phyloP scores from a whole-genome alignment of 768 basidiomycete species.

The Mycena chlorophos region DNA sequence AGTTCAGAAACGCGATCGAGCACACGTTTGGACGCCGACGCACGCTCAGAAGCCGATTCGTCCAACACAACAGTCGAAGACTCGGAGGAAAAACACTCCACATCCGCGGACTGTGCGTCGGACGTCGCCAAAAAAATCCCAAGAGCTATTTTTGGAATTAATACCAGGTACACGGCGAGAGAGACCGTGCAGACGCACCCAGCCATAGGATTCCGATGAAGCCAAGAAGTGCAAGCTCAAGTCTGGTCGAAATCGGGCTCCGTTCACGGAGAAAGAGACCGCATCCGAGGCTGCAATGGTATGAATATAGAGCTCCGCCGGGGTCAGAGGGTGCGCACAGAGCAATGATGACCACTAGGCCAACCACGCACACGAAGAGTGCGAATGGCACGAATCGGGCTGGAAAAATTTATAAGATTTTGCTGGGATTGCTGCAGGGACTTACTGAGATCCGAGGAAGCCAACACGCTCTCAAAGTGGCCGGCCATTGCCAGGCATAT shows the following conservation, averaged over 20 bases:
- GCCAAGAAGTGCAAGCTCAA: slow-evolving; percentile 71
- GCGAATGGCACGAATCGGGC: slow-evolving; percentile 88
- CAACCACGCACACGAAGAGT: slow-evolving; percentile 74
- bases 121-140: slow-evolving; percentile 72
- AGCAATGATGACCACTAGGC: slow-evolving; percentile 63
- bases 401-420: slow-evolving; percentile 29
- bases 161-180: slow-evolving; percentile 17
- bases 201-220: slow-evolving; percentile 79
- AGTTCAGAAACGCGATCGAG: slow-evolving; percentile 11
- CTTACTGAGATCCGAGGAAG: slow-evolving; percentile 81
- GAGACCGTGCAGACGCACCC: slow-evolving; percentile 43
- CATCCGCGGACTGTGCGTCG: slow-evolving; percentile 76
- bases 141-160: slow-evolving; percentile 56
- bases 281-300: slow-evolving; percentile 55
- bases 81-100: slow-evolving; percentile 72
- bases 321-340: slow-evolving; percentile 49
- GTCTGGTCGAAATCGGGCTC: slow-evolving; percentile 78
- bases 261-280: slow-evolving; percentile 61
- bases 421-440: slow-evolving; percentile 2
- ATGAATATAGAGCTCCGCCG: slow-evolving; percentile 1
- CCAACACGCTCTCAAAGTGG: slow-evolving; percentile 70
- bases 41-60: slow-evolving; percentile 63
- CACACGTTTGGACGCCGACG: slow-evolving; percentile 31
- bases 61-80: slow-evolving; percentile 52
- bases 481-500: slow-evolving; percentile 80